Evolutionary conservation across 805 yeast species (phyloP).

Genomic region (Metschnikowia aberdeeniae): DNA sequence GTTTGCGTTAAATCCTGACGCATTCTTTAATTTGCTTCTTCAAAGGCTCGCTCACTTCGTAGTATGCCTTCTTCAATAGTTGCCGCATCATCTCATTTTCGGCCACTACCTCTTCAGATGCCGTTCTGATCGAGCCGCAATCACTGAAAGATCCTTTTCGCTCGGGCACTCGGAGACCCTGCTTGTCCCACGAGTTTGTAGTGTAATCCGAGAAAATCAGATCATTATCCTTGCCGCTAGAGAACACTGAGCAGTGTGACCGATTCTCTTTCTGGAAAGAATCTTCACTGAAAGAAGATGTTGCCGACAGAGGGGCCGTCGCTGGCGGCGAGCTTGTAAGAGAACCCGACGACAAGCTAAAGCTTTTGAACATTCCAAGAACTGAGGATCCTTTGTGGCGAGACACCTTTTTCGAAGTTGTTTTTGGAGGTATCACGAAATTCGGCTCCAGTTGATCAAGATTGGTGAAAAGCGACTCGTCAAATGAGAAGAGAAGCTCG

Average conservation of each 20-base stretch:
- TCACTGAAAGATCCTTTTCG: conserved; percentile 11
- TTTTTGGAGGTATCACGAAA: conserved; percentile 1
- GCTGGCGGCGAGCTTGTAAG: conserved; percentile 9
- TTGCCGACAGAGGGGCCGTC: conserved; percentile 10
- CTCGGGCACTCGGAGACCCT: conserved; percentile 1
- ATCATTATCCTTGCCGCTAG: conserved; percentile 18
- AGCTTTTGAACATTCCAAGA: conserved; percentile 27
- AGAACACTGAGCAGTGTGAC: conserved; percentile 22
- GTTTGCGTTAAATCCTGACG: conserved; percentile 4
- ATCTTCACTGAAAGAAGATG: conserved; percentile 7
- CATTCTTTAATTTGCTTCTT: conserved; percentile 17
- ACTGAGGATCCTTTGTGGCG: conserved; percentile 20
- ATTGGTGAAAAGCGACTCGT: conserved; percentile 26
- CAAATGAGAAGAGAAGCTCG: conserved; percentile 33
- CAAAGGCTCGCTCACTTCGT: conserved; percentile 16
- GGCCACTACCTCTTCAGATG: conserved; percentile 12
- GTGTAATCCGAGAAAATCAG: conserved; percentile 29
- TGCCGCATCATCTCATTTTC: conserved; percentile 28
- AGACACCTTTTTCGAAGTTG: conserved; percentile 1
- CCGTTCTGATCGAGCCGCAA: conserved; percentile 6
- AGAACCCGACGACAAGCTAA: conserved; percentile 19
- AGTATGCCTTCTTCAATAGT: conserved; percentile 26
- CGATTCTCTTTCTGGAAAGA: conserved; percentile 11
- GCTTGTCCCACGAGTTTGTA: conserved; percentile 13
- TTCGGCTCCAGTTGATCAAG: not conserved